These are phyloP conservation scores for Clonostachys rosea DNA, from an alignment of 2,329 filamentous ascomycete species.

Conservation along the genomic window DNA sequence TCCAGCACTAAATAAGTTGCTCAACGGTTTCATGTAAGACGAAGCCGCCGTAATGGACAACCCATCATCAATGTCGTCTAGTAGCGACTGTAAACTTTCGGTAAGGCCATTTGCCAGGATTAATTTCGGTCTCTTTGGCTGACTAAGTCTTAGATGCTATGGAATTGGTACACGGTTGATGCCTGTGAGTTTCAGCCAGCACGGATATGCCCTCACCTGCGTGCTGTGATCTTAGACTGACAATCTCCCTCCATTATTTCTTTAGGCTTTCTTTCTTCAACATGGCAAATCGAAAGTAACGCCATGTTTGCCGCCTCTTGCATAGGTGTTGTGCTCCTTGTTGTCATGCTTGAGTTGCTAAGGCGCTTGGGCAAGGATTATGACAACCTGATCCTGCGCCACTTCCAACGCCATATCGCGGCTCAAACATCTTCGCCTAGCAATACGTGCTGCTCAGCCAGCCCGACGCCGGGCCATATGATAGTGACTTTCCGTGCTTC, in stretches of 20 bases:
- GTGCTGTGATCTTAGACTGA: slow-evolving; percentile 19
- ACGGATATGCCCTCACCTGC: too few relatives aligned
- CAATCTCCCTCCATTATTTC: slow-evolving; percentile 49
- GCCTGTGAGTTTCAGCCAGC: slow-evolving; percentile 61
- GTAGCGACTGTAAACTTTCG: too few relatives aligned
- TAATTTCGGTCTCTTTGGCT: slow-evolving; percentile 43
- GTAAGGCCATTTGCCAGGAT: not conserved
- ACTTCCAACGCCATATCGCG: slow-evolving; percentile 28
- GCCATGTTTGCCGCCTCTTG: slow-evolving; percentile 77
- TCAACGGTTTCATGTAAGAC: too few relatives aligned
- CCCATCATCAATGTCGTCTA: too few relatives aligned
- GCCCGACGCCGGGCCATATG: slow-evolving; percentile 9
- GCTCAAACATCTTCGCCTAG: slow-evolving; percentile 12
- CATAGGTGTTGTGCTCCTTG: slow-evolving; percentile 69
- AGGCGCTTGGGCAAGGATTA: slow-evolving; percentile 69
- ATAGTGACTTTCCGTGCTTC: slow-evolving; percentile 45
- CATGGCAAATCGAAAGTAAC: slow-evolving; percentile 67
- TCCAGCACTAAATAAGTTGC: too few relatives aligned
- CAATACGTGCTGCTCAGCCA: slow-evolving; percentile 4
- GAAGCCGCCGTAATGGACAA: too few relatives aligned
- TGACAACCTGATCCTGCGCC: slow-evolving; percentile 58
- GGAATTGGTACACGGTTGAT: slow-evolving; percentile 73
- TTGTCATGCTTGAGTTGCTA: slow-evolving; percentile 66
- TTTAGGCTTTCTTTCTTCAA: slow-evolving; percentile 62
- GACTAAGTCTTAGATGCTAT: slow-evolving; percentile 66